A percentile compares a stretch with the other conserved stretches of the same genome.
Evolutionary conservation across 148 eudicot genomes (phyloP).

Genomic region (Rheum nobile): DNA sequence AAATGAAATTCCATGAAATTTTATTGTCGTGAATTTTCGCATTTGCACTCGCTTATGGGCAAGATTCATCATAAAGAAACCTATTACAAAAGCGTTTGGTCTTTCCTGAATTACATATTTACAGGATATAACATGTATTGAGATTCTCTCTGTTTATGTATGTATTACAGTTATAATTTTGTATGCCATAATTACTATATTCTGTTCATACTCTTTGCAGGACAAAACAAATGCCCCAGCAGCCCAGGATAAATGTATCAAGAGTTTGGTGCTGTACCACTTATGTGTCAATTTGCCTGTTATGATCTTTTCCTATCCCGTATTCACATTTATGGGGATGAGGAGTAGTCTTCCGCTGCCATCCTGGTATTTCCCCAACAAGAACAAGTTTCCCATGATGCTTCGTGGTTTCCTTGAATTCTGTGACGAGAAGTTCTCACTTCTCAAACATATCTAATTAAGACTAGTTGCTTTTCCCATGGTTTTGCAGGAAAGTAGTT

Average conservation of each 20-base stretch:
- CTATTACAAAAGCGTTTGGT: background rate
- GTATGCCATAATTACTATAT: background rate
- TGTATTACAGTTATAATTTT: background rate
- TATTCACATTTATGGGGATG: conserved; percentile 92
- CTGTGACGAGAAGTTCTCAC: background rate
- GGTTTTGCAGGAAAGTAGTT: conserved; percentile 62
- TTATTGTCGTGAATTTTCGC: background rate
- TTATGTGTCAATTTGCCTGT: conserved; percentile 84
- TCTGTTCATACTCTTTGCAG: conserved; percentile 24
- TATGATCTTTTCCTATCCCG: conserved; percentile 84
- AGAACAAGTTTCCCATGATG: background rate
- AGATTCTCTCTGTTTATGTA: background rate
- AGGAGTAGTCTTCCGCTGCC: conserved; percentile 90
- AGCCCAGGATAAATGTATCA: conserved; percentile 84
- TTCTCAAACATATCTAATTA: background rate
- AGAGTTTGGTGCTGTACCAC: conserved; percentile 68
- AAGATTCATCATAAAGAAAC: background rate
- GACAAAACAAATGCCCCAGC: conserved; percentile 61
- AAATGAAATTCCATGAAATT: background rate
- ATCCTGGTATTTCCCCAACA: conserved; percentile 56
- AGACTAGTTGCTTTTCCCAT: background rate
- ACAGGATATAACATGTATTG: background rate
- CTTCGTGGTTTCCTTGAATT: background rate
- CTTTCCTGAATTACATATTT: background rate
- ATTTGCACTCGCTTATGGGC: background rate